A percentile compares a stretch with the other conserved stretches of the same genome.
Evolutionary conservation across 257 asterid genomes (phyloP).

Genomic region (Thymus quinquecostatus): DNA sequence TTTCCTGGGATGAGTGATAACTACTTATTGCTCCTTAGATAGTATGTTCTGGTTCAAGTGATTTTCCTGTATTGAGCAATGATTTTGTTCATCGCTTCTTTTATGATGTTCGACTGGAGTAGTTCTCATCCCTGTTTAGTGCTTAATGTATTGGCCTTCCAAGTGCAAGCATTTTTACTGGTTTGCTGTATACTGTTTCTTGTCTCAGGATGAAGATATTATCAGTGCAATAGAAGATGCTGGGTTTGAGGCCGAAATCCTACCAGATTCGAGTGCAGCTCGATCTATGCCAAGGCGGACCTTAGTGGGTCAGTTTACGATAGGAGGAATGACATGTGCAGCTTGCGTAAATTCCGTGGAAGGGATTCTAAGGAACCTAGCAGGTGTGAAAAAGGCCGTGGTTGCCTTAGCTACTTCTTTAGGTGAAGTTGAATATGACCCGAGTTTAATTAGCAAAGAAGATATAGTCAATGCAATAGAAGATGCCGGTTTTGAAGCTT

Average conservation of each 20-base stretch:
- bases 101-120: background rate
- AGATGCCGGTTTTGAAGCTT: constrained; percentile 97
- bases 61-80: background rate
- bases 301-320: constrained; percentile 77
- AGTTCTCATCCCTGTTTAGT: background rate
- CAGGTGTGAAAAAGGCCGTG: constrained; percentile 76
- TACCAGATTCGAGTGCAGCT: constrained; percentile 57
- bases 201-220: constrained; percentile 76
- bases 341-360: constrained; percentile 96
- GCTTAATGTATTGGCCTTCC: constrained; percentile 2
- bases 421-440: constrained; percentile 91
- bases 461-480: constrained; percentile 76
- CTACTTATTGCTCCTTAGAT: background rate
- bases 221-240: constrained; percentile 89
- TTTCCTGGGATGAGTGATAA: background rate
- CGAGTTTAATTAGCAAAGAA: constrained; percentile 62
- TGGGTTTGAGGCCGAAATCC: constrained; percentile 89
- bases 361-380: constrained; percentile 70
- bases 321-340: constrained; percentile 98
- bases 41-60: background rate
- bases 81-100: constrained; percentile 1
- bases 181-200: constrained; percentile 13
- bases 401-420: constrained; percentile 89
- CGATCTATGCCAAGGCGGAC: constrained; percentile 45
- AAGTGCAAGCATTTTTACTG: background rate